Base-by-base conservation (phyloP, 208 protist genomes). In the Tritrichomonas foetus region DNA sequence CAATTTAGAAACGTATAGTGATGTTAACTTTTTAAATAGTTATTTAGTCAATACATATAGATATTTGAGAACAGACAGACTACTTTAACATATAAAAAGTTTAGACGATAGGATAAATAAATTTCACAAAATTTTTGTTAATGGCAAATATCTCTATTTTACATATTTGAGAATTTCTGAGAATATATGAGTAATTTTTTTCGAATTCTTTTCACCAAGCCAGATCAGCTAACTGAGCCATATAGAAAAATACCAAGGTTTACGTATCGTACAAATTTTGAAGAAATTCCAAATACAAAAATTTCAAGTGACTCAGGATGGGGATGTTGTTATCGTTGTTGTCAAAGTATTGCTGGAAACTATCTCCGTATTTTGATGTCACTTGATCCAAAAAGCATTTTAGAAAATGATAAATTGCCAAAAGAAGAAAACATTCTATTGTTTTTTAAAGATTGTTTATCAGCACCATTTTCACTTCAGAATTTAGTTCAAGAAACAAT, bases 231-330 rank as follows among this genome's bases (percentile, higher is more conserved):
- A n/a, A n/a, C n/a, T n/a, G n/a, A n/a, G n/a, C n/a, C n/a, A n/a
- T n/a, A n/a, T n/a, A n/a, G n/a, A n/a, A n/a, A n/a, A n/a, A 82
- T 82, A 33, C 74, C 74, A 8, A 49, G 74, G 22, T 82, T 82
- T 44, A 50, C 41, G 3, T 82, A 82, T 36, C n/a, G 74, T 30
- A 49, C 3, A 3, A 82, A 82, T 41, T 82, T 82, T 25, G 5
- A 82, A 82, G 14, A 25, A 22, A 50, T 82, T 8, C 11, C 27
- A n/a, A 75, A 75, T 16, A 25, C 69, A 3, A 82, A 20, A 53
- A 8, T 50, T 27, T n/a, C 1, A n/a, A 50, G 41, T 36, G 74
- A 82, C 50, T 33, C 41, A n/a, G 41, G 41, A 9, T 82, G 74
- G 74, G 74, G 74, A 82, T 82, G 74, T 30, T 82, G 74, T 30